Evolutionary conservation across 2,329 filamentous ascomycete species (phyloP).

Genomic region (Gremmenia infestans): DNA sequence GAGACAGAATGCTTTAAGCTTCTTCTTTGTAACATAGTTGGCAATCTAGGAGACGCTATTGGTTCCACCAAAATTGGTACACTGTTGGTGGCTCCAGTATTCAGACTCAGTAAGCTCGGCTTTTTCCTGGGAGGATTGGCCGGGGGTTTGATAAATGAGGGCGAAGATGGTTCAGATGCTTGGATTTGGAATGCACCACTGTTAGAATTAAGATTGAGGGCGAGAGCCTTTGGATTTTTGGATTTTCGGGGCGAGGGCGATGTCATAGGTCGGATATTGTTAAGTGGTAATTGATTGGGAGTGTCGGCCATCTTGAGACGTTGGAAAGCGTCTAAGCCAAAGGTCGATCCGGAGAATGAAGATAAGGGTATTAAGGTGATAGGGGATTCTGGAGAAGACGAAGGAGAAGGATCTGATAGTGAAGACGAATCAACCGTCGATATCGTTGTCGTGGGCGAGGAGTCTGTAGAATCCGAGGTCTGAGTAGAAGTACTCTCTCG

Average conservation of each 20-base stretch:
- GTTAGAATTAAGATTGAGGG: constrained; percentile 61
- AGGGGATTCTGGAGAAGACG: constrained; percentile 87
- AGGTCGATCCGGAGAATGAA: constrained; percentile 59
- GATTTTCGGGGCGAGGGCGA: constrained; percentile 65
- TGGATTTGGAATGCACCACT: constrained; percentile 43
- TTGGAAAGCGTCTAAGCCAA: constrained; percentile 36
- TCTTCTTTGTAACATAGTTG: constrained; percentile 56
- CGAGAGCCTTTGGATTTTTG: constrained; percentile 81
- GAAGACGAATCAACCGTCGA: constrained; percentile 91
- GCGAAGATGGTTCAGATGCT: constrained; percentile 54
- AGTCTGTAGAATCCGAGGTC: constrained; percentile 79
- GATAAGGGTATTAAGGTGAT: constrained; percentile 66
- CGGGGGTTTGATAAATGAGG: constrained; percentile 76
- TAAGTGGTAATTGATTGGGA: constrained; percentile 39
- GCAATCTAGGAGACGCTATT: constrained; percentile 49
- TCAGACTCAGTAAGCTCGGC: constrained; percentile 72
- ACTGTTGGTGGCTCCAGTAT: constrained; percentile 57
- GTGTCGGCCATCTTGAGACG: constrained; percentile 33
- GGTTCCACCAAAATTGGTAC: constrained; percentile 45
- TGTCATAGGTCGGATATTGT: constrained; percentile 53
- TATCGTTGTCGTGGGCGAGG: constrained; percentile 89
- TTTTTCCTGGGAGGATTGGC: constrained; percentile 61
- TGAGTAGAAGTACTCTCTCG: constrained; percentile 75
- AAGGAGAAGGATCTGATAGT: constrained; percentile 84
- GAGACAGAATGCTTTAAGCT: constrained; percentile 64